Percentiles rank a stretch among this genome's conserved stretches.
phyloP scores from a whole-genome alignment of 768 basidiomycete species.

The Mycena venus region DNA sequence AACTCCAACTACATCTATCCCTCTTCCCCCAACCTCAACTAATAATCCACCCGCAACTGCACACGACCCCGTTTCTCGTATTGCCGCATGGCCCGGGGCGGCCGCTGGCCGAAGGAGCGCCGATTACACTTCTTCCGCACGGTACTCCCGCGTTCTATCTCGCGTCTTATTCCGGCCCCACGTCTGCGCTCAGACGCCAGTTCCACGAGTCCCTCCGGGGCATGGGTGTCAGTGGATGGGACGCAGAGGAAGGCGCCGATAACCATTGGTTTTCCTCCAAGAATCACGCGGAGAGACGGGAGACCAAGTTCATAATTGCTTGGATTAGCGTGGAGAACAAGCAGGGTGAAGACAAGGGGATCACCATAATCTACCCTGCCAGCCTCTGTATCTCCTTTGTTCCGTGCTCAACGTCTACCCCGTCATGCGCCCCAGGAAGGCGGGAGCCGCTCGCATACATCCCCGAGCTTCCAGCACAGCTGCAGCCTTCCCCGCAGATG shows the following conservation, averaged over 20 bases:
- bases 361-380: constrained; percentile 80
- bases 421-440: constrained; percentile 49
- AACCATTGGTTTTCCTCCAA: constrained; percentile 34
- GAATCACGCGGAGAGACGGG: constrained; percentile 25
- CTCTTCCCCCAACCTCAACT: constrained; percentile 52
- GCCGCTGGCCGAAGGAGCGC: constrained; percentile 70
- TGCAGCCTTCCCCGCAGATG: constrained; percentile 65
- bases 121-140: constrained; percentile 78
- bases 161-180: constrained; percentile 77
- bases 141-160: constrained; percentile 82
- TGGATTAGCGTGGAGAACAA: constrained; percentile 84
- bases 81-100: constrained; percentile 51
- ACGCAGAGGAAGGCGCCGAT: constrained; percentile 33
- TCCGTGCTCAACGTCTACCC: constrained; percentile 44
- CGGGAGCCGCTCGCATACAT: constrained; percentile 64
- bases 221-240: constrained; percentile 72
- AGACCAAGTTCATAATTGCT: constrained; percentile 67
- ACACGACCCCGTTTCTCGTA: constrained; percentile 70
- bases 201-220: constrained; percentile 76
- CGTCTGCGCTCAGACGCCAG: constrained; percentile 69
- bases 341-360: constrained; percentile 85
- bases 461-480: constrained; percentile 74
- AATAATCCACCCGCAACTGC: constrained; percentile 75
- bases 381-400: constrained; percentile 67
- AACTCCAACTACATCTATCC: constrained; percentile 67